A percentile compares a stretch with the other conserved stretches of the same genome.
phyloP scores from a whole-genome alignment of 495 filamentous ascomycete species.

The Xylaria flabelliformis region DNA sequence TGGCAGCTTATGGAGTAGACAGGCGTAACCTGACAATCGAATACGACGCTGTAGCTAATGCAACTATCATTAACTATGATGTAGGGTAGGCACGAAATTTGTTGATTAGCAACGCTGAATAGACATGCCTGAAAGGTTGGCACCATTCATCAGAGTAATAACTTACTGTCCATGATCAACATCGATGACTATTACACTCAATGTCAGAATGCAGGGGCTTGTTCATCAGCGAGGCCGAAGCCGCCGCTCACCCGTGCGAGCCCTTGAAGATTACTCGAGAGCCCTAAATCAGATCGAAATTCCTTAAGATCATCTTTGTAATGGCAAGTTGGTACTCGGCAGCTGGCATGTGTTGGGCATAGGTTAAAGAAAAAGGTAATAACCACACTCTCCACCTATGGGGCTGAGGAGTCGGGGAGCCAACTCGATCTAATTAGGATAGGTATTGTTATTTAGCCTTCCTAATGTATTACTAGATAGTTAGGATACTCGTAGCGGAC shows the following conservation, averaged over 20 bases:
- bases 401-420: background rate
- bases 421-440: background rate
- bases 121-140: background rate
- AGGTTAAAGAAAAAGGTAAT: background rate
- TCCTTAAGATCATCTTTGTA: background rate
- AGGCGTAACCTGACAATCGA: conserved; percentile 14
- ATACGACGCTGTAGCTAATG: conserved; percentile 8
- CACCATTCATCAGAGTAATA: conserved; percentile 1
- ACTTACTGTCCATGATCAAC: conserved; percentile 19
- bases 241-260: conserved; percentile 9
- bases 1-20: conserved; percentile 21
- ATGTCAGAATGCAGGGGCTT: conserved; percentile 18
- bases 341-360: background rate
- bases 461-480: background rate
- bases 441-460: background rate
- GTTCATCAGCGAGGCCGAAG: conserved; percentile 24
- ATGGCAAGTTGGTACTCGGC: background rate
- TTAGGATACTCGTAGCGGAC: background rate
- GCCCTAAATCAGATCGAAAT: conserved; percentile 1
- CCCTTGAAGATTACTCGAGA: background rate
- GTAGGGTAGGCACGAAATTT: conserved; percentile 7
- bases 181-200: background rate
- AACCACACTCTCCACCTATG: background rate
- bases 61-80: background rate
- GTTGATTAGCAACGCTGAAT: background rate